Base-by-base conservation (phyloP, 2,329 filamentous ascomycete genomes). In the Trichoderma breve region DNA sequence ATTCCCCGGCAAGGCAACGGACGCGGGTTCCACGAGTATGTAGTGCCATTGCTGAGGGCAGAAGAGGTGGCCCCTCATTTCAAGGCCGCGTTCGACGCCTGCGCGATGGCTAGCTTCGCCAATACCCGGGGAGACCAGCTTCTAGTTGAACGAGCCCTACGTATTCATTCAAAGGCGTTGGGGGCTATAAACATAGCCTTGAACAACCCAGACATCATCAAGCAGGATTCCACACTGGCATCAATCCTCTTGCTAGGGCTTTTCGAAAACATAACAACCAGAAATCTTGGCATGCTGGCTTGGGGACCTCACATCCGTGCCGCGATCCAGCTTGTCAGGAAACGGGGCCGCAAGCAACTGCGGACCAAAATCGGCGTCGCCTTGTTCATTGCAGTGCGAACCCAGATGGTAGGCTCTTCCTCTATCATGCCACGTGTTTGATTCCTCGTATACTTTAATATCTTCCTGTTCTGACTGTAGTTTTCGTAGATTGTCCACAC, bases 251-350 rank as follows among this genome's bases (percentile, higher is more conserved):
- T 91, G 72, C 77, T 91, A 30, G 87, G 88, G 0, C 81, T 90
- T 26, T 91, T 89, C 73, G 89, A 91, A 80, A 88, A 84, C 70
- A 89, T 90, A 58, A 86, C 85, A 0, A 85, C 87, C 14, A 86
- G 85, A 72, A 84, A 87, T 67, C 80, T 87, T 64, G 86, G 85
- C 39, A 85, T 86, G 77, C 81, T 86, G 70, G 87, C 88, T 2
- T 91, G 89, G 89, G 88, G 87, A 4, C 88, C 88, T 11, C 89
- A 91, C 75, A 85, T 88, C n/a, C 87, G 90, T 73, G 89, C 88
- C 3, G 89, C 89, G n/a, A 86, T 90, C 36, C 86, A 89, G 74
- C 81, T 91, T 1, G 87, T 89, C 68, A 88, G 87, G 77, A 84
- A 86, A 11, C 84, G 89, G 60, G 88, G 88, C 5, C 85, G 84